Conservation (phyloP, 371 early-diverging fungal species). For the Rhizopus sp. region DNA sequence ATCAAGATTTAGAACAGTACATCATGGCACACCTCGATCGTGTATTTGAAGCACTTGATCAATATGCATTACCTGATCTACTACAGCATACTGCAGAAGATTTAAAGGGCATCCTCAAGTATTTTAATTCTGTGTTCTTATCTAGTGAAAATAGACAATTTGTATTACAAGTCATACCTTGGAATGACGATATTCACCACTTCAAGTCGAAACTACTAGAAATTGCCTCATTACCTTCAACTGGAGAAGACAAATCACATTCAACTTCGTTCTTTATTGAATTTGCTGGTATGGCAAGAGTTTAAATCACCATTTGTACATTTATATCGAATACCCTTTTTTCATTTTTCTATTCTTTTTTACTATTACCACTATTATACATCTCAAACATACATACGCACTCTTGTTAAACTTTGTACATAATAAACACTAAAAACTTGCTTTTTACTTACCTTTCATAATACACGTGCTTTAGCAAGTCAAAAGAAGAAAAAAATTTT, state of each 20-base stretch:
- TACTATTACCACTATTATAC: not conserved
- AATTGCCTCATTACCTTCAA: constrained; percentile 19
- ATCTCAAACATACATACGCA: not conserved
- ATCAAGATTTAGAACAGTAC: constrained; percentile 32
- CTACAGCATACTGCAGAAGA: constrained; percentile 36
- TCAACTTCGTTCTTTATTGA: constrained; percentile 28
- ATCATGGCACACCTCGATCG: constrained; percentile 23
- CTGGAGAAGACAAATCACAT: constrained; percentile 17
- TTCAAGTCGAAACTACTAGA: constrained; percentile 29
- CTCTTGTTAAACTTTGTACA: not conserved
- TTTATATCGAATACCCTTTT: constrained; percentile 9
- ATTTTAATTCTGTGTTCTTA: constrained; percentile 40
- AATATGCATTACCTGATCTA: constrained; percentile 33
- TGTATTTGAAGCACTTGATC: constrained; percentile 31
- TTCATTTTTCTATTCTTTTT: not conserved
- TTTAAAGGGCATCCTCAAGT: constrained; percentile 34
- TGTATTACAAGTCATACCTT: constrained; percentile 33
- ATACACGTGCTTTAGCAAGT: too few species aligned
- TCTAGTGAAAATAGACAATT: constrained; percentile 27
- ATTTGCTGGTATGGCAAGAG: constrained; percentile 29
- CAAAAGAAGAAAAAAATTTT: too few species aligned
- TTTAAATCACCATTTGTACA: constrained; percentile 11
- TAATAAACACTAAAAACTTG: constrained; percentile 1
- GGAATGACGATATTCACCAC: constrained; percentile 28
- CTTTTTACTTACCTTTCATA: too few species aligned